Evolutionary conservation across 371 early-diverging fungal genomes (phyloP).

Genomic region (Umbelopsis sp.): DNA sequence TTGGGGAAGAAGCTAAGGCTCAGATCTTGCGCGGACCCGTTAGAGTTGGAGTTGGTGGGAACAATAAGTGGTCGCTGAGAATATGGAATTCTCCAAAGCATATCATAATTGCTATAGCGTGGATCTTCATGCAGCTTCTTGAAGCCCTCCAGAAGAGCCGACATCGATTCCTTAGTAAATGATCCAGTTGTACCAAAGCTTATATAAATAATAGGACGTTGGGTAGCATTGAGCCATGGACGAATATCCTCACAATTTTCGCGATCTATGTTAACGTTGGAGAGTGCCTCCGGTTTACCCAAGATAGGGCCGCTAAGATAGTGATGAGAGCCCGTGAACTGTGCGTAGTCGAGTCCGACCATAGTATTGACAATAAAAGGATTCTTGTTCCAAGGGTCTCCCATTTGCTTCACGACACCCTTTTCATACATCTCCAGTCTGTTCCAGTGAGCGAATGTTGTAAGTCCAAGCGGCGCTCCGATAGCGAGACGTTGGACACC

Average conservation of each 20-base stretch:
- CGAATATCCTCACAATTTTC: constrained; percentile 12
- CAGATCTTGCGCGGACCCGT: neutral
- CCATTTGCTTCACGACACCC: neutral
- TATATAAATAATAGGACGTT: constrained; percentile 6
- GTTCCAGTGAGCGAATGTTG: neutral
- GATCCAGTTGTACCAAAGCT: constrained; percentile 14
- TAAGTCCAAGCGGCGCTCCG: neutral
- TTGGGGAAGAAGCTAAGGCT: constrained; percentile 2
- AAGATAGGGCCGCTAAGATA: constrained; percentile 1
- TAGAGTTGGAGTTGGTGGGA: neutral
- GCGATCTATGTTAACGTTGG: constrained; percentile 7
- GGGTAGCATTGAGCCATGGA: neutral
- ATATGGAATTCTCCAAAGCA: constrained; percentile 12
- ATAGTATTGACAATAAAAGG: neutral
- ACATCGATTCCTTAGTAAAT: neutral
- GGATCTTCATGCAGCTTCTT: constrained; percentile 8
- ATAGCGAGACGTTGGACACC: neutral
- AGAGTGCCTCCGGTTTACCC: neutral
- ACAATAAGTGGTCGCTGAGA: constrained; percentile 6
- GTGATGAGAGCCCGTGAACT: neutral
- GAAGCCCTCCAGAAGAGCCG: constrained; percentile 1
- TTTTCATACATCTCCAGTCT: constrained; percentile 3
- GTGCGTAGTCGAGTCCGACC: constrained; percentile 5
- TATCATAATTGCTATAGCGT: constrained; percentile 1
- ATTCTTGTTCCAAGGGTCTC: neutral